Conservation (phyloP, 352 stramenopile genomes). For the Phytophthora vignae region DNA sequence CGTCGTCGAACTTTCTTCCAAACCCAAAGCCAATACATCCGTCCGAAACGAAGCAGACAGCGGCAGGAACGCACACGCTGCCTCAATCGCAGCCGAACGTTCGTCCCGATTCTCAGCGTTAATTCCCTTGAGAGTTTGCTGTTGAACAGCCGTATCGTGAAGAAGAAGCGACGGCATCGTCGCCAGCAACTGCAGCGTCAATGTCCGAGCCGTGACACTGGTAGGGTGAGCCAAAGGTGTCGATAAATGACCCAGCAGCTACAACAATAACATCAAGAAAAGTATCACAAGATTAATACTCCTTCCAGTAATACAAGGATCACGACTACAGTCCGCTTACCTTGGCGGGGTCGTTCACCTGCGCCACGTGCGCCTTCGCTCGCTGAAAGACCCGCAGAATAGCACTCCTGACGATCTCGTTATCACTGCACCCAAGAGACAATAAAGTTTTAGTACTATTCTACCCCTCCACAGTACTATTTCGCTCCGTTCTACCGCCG, state of each 20-base stretch:
- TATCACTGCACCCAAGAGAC: conserved; percentile 33
- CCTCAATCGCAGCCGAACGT: conserved; percentile 41
- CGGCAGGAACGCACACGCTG: conserved; percentile 34
- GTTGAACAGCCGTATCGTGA: conserved; percentile 33
- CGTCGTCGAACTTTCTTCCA: conserved; percentile 24
- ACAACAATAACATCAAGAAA: conserved; percentile 11
- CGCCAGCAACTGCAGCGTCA: conserved; percentile 49
- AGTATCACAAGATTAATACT: conserved; percentile 1
- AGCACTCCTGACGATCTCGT: conserved; percentile 38
- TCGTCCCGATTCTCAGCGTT: conserved; percentile 32
- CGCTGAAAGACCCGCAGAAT: conserved; percentile 57
- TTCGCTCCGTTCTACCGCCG: conserved; percentile 6
- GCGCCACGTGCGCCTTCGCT: conserved; percentile 47
- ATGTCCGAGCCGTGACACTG: conserved; percentile 25
- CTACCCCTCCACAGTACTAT: neutral
- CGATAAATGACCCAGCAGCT: conserved; percentile 38
- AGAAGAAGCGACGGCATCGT: conserved; percentile 54
- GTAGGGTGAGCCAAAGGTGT: conserved; percentile 23
- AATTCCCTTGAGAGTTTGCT: conserved; percentile 32
- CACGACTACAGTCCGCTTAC: conserved; percentile 19
- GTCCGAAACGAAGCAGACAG: conserved; percentile 39
- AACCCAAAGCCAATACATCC: conserved; percentile 26
- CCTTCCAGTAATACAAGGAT: neutral
- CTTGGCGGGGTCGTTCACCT: conserved; percentile 61
- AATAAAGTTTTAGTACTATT: neutral